Evolutionary conservation across 2,329 filamentous ascomycete genomes (phyloP), one percentile per base, ranked within the genome.

Genomic region (Diaporthe ilicicola): DNA sequence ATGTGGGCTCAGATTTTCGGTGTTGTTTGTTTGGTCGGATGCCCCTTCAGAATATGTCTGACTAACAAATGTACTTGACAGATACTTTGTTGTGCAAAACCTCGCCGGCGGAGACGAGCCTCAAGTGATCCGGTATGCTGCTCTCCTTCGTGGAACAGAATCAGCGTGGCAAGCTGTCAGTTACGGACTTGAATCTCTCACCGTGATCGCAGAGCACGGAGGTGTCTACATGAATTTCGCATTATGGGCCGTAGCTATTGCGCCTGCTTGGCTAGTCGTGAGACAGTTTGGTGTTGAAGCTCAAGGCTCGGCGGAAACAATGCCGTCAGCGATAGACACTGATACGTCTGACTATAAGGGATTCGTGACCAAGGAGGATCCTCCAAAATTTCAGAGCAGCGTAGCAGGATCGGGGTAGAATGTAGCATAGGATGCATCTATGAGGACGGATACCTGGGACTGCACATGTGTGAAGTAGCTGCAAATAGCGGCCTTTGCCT

Each of bases 111-210:
- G 83, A 5, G 83, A 85, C 7, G 85, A 92, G 64, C 84, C 86
- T 29, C 89, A 94, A 74, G 86, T 93, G 1, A 87, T 94, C 53
- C 87, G 92, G 0, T 90, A 91, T 75, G 88, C 92, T 0, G 91
- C 90, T 0, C 79, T 94, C 15, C 82, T 94, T 3, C 85, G 92
- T 69, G 92, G 90, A 1, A 92, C 90, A 0, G 92, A 94, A 79
- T 93, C 90, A 1, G 92, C 90, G 0, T 91, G 90, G 82, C 92
- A 94, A 77, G 92, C 91, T 8, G 81, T 94, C 19, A 92, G 90
- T 75, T 94, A 94, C 72, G 92, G 92, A 0, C 79, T 93, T 0
- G 88, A 87, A 10, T 90, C 89, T 3, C 74, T 93, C 12, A 81
- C 83, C 0, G 78, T 92, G 7, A 91, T 94, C 78, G 91, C 87